Percentiles rank a stretch among this genome's conserved stretches.
Conservation (phyloP, 805 yeast species). For the Yarrowia yakushimensis region DNA sequence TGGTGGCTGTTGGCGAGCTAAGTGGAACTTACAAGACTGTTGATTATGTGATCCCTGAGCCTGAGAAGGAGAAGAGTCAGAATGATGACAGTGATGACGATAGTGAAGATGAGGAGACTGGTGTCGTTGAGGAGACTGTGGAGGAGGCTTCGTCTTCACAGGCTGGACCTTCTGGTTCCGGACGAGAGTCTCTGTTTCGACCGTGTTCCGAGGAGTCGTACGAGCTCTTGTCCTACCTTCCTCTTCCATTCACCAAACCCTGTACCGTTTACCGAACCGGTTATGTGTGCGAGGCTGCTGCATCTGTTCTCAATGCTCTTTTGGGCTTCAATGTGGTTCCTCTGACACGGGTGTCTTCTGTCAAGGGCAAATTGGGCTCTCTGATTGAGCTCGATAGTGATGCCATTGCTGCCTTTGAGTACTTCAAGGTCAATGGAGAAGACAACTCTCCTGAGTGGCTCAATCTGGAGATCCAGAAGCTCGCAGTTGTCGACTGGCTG, state of each 20-base stretch:
- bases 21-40: slow-evolving; percentile 15
- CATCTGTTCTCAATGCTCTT: slow-evolving; percentile 9
- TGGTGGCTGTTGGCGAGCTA: slow-evolving; percentile 1
- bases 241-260: slow-evolving; percentile 7
- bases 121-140: background rate
- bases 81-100: background rate
- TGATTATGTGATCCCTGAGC: background rate
- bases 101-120: background rate
- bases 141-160: background rate
- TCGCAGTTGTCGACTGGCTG: slow-evolving; percentile 15
- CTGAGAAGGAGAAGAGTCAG: background rate
- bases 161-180: background rate
- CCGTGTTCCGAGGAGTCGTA: background rate
- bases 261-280: slow-evolving; percentile 13
- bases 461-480: slow-evolving; percentile 4
- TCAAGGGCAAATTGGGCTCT: background rate
- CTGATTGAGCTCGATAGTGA: background rate
- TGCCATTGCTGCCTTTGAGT: slow-evolving; percentile 2
- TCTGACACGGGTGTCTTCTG: background rate
- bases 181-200: background rate
- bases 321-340: slow-evolving; percentile 15
- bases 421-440: background rate
- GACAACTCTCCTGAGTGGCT: background rate
- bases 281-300: slow-evolving; percentile 4
- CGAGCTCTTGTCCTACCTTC: slow-evolving; percentile 1